Conservation (phyloP, 192 early-diverging fungal genomes). For the Coemansia sp. region DNA sequence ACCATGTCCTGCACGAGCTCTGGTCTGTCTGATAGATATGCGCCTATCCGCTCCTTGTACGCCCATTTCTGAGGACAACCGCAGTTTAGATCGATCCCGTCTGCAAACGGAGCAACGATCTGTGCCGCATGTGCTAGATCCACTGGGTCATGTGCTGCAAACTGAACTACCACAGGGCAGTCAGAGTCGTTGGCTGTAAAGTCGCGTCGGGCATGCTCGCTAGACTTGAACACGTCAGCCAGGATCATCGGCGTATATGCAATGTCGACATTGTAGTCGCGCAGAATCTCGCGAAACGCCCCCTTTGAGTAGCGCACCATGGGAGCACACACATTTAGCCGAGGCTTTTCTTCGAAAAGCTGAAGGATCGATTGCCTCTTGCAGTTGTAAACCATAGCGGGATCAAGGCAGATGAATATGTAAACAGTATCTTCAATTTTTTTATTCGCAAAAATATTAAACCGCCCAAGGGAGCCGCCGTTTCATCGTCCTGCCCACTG, state of each 20-base stretch:
- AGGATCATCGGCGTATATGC: constrained; percentile 97
- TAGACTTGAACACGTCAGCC: constrained; percentile 86
- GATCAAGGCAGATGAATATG: no score
- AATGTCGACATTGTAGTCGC: constrained; percentile 84
- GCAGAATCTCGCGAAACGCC: constrained; percentile 85
- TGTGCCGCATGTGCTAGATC: constrained; percentile 87
- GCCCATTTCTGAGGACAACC: constrained; percentile 99
- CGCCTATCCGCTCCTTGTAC: constrained; percentile 84
- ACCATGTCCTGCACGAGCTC: constrained; percentile 91
- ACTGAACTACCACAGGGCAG: constrained; percentile 90
- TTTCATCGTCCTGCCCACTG: background rate
- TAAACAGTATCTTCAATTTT: no score
- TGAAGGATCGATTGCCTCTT: constrained; percentile 53
- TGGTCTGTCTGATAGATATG: constrained; percentile 83
- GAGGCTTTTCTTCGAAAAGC: constrained; percentile 60
- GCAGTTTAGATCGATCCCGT: constrained; percentile 83
- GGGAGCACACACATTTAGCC: constrained; percentile 86
- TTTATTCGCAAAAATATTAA: no score
- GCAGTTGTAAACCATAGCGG: constrained; percentile 30
- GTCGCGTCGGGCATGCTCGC: constrained; percentile 82
- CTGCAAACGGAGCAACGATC: constrained; percentile 76
- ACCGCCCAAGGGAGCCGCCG: no score
- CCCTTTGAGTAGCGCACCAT: constrained; percentile 98
- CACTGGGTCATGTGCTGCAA: constrained; percentile 79
- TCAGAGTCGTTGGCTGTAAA: constrained; percentile 82